Evolutionary conservation across 2,329 filamentous ascomycete species (phyloP).

Genomic region (Pseudogymnoascus sp.): DNA sequence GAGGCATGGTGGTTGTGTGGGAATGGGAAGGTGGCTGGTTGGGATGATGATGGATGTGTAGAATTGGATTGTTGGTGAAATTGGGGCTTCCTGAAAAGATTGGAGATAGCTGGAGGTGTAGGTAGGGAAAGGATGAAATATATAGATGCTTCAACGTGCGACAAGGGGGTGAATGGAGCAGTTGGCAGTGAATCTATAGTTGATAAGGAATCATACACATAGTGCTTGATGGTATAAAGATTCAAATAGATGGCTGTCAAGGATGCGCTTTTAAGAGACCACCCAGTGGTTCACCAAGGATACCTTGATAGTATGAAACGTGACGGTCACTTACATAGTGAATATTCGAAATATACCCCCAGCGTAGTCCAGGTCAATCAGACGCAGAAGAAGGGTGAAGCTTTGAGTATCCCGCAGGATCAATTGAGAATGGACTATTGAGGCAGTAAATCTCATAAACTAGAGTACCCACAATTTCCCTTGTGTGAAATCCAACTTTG

Average conservation of each 20-base stretch:
- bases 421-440: neutral
- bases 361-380: neutral
- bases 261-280: neutral
- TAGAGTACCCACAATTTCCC: neutral
- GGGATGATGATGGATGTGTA: neutral
- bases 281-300: neutral
- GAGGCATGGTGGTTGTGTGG: neutral
- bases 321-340: neutral
- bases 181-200: neutral
- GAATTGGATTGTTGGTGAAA: neutral
- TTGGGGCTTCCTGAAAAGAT: neutral
- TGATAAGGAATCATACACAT: neutral
- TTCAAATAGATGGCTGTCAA: neutral
- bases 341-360: neutral
- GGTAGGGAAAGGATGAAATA: neutral
- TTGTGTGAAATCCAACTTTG: neutral
- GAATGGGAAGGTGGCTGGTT: neutral
- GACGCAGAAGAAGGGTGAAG: neutral
- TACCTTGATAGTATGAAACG: neutral
- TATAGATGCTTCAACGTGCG: neutral
- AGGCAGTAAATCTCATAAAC: neutral
- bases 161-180: neutral
- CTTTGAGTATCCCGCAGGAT: neutral
- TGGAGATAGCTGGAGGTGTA: neutral
- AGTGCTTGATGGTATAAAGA: neutral